phyloP scores from a whole-genome alignment of 2,329 filamentous ascomycete species.

The Ciborinia camelliae region DNA sequence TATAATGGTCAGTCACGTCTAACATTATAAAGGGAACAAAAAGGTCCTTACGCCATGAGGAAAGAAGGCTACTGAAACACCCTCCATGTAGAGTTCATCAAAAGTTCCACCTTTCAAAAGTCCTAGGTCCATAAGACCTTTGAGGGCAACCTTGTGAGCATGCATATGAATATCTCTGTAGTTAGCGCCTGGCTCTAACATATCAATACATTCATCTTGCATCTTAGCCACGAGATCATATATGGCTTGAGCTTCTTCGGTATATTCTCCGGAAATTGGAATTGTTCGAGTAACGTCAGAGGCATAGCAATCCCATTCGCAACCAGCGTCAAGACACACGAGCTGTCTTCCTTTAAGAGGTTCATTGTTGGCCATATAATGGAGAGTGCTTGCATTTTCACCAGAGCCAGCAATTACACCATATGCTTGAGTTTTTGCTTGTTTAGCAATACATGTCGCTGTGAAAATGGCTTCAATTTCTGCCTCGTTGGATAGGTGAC shows the following conservation, averaged over 20 bases:
- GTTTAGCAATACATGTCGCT: slow-evolving; percentile 66
- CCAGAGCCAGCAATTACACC: slow-evolving; percentile 84
- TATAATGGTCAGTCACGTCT: slow-evolving; percentile 1
- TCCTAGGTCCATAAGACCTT: slow-evolving; percentile 67
- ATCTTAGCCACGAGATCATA: slow-evolving; percentile 77
- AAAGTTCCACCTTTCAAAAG: slow-evolving; percentile 62
- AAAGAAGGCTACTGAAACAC: slow-evolving; percentile 60
- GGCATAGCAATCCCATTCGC: slow-evolving; percentile 81
- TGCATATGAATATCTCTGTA: slow-evolving; percentile 71
- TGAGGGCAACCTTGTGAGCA: slow-evolving; percentile 69
- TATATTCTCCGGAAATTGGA: slow-evolving; percentile 69
- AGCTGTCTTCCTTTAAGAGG: slow-evolving; percentile 66
- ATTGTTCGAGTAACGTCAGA: slow-evolving; percentile 88
- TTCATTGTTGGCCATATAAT: slow-evolving; percentile 80
- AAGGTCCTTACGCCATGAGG: slow-evolving; percentile 50
- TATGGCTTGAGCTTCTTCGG: slow-evolving; percentile 65
- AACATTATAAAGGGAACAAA: not conserved
- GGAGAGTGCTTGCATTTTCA: slow-evolving; percentile 76
- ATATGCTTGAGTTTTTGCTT: slow-evolving; percentile 78
- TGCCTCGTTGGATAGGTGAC: slow-evolving; percentile 68
- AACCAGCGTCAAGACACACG: slow-evolving; percentile 82
- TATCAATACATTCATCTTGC: slow-evolving; percentile 70
- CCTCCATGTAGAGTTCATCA: slow-evolving; percentile 50
- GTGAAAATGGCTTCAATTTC: slow-evolving; percentile 79
- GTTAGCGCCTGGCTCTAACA: slow-evolving; percentile 63